Evolutionary conservation across 352 stramenopile species (phyloP), one percentile per base, ranked within the genome.

Genomic region (Globisporangium splendens): DNA sequence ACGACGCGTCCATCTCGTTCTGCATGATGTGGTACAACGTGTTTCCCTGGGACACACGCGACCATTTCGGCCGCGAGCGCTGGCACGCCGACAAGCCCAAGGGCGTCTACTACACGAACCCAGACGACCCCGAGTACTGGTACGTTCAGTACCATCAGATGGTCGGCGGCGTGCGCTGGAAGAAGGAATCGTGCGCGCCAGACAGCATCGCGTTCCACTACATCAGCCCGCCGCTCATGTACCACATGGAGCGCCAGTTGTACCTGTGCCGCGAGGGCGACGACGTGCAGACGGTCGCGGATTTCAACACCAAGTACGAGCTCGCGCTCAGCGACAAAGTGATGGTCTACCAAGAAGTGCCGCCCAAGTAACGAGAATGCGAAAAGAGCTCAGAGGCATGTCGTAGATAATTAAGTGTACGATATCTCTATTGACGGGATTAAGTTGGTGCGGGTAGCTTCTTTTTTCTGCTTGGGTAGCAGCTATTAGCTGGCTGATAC

Each of bases 1-100:
- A 94, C 51, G 84, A 94, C 50, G 75, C 74, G 31, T 80, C 79
- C 46, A 89, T 94, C 53, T 89, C 84, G 59, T 94, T 90, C 63
- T 94, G 84, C 44, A 90, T 94, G 79, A 90, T 89, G 76, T 94
- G 82, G 82, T 54, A 89, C 58, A 62, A 75, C 58, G 72, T 88
- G 10, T 89, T 74, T 28, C 82, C 84, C 1, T 88, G 77, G 72
- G 82, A 91, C 56, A 91, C 84, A 38, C 72, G 84, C 11, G 84
- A 94, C 46, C 47, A 76, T 14, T 57, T 65, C 43, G 80, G 84
- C n/a, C 75, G 82, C 12, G 84, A 94, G 54, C 79, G 84, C 14
- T 94, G 84, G 84, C 84, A 91, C 60, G 66, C 79, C 0, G 80
- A 89, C 62, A 83, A 83, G 24, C 78, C 80, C 18, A 77, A 86